Base-by-base conservation (phyloP, 169 alveolate species). In the Cryptosporidium viatorum region DNA sequence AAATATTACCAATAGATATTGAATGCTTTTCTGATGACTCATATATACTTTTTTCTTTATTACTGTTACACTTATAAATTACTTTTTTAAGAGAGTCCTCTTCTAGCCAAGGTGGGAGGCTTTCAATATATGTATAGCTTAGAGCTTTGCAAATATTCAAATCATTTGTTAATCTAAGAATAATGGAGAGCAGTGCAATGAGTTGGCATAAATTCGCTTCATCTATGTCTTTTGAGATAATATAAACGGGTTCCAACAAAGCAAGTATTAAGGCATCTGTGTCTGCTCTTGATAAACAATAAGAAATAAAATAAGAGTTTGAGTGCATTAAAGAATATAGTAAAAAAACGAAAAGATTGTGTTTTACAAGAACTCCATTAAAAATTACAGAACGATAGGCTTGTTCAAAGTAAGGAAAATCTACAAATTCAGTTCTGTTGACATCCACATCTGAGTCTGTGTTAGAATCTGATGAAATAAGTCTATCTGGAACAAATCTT, bases 231-330 rank as follows among this genome's bases (percentile, higher is more conserved):
- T 62, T 58, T 26, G 89, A 65, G 18, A 62, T n/a, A 18, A 60
- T 43, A 29, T 80, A 60, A 12, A 80, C 33, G 41, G 75, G 67
- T 23, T 80, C 89, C 29, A 80, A 31, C 3, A 80, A n/a, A 14
- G 80, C 37, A 35, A 80, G 67, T 26, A 80, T 29, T 29, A 80
- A 48, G 26, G 48, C n/a, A 23, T 60, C 74, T 41, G 67, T 37
- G 29, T 80, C 75, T 43, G 80, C 71, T 59, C 74, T 80, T 3
- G 89, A 80, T 23, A 80, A 35, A 37, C 89, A 80, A 80, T 80
- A 80, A 0, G 75, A 65, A 43, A 31, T 18, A 59, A 80, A 80
- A 33, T 80, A 18, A 14, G 75, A 23, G 29, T 80, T 80, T 80
- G 89, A 80, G 18, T 80, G 89, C 14, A 65, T 23, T 31, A 80